Evolutionary conservation across 306 rosid species (phyloP).

Genomic region (Fagus sylvatica): DNA sequence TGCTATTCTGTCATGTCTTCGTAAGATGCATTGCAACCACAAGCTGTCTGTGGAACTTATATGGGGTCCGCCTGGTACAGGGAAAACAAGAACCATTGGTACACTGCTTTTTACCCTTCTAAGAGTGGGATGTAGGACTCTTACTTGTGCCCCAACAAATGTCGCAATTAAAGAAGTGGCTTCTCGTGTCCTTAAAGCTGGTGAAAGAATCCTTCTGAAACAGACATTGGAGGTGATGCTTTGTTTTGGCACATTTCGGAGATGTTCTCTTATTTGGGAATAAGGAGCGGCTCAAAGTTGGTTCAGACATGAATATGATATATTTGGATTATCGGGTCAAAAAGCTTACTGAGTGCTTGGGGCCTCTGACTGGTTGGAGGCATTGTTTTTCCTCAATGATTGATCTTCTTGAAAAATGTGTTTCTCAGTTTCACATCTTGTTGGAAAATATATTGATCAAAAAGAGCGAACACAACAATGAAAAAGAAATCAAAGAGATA

Average conservation of each 20-base stretch:
- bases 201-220: constrained; percentile 33
- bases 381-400: constrained; percentile 53
- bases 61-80: constrained; percentile 90
- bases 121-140: constrained; percentile 48
- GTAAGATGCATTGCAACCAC: constrained; percentile 29
- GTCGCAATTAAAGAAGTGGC: constrained; percentile 71
- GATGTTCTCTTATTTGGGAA: constrained; percentile 67
- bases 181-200: constrained; percentile 48
- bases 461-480: constrained; percentile 15
- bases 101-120: constrained; percentile 46
- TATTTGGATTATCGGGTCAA: constrained; percentile 60
- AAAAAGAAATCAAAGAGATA: background rate
- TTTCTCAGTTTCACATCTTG: constrained; percentile 51
- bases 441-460: constrained; percentile 44
- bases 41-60: constrained; percentile 55
- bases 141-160: constrained; percentile 78
- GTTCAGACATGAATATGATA: constrained; percentile 48
- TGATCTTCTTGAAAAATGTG: constrained; percentile 57
- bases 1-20: constrained; percentile 56
- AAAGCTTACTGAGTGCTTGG: constrained; percentile 45
- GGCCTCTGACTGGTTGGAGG: constrained; percentile 53
- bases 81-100: constrained; percentile 63
- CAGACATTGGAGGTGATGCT: constrained; percentile 13
- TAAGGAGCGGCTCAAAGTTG: constrained; percentile 59
- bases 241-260: constrained; percentile 47